Evolutionary conservation across 2,329 filamentous ascomycete genomes (phyloP).

Genomic region (Alternaria tenuissima): DNA sequence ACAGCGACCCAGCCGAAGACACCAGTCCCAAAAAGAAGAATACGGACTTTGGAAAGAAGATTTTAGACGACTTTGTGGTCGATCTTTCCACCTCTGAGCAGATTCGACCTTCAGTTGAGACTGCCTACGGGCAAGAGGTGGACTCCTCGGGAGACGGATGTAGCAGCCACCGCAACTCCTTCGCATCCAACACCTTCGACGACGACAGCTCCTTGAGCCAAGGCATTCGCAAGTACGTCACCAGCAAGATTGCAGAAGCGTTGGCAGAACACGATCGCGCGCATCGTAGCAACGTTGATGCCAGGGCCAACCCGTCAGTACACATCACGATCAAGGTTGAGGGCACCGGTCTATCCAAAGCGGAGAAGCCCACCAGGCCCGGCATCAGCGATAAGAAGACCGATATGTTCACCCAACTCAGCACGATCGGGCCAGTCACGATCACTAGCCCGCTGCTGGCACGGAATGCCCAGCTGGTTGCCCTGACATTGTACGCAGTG

Average conservation of each 20-base stretch:
- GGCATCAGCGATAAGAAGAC: background rate
- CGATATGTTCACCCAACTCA: background rate
- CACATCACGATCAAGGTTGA: slow-evolving; percentile 5
- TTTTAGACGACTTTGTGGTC: background rate
- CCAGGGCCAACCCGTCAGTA: background rate
- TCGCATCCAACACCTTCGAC: slow-evolving; percentile 9
- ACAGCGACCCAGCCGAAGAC: background rate
- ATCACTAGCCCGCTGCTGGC: background rate
- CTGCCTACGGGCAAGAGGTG: background rate
- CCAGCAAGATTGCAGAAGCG: slow-evolving; percentile 14
- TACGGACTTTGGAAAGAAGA: too few relatives aligned
- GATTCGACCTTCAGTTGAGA: background rate
- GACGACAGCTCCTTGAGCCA: background rate
- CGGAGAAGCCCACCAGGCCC: background rate
- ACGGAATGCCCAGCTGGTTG: background rate
- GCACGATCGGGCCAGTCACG: background rate
- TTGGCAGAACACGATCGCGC: background rate
- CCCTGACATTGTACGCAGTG: background rate
- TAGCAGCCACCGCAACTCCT: background rate
- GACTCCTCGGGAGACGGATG: background rate
- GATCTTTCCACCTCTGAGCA: background rate
- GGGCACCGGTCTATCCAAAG: too few relatives aligned
- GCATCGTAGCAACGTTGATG: background rate
- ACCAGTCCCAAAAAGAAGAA: background rate
- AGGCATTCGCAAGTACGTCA: slow-evolving; percentile 17